These are phyloP conservation scores for Chalciporus pseudorubinellus DNA, from an alignment of 768 basidiomycete species.

Conservation along the genomic window DNA sequence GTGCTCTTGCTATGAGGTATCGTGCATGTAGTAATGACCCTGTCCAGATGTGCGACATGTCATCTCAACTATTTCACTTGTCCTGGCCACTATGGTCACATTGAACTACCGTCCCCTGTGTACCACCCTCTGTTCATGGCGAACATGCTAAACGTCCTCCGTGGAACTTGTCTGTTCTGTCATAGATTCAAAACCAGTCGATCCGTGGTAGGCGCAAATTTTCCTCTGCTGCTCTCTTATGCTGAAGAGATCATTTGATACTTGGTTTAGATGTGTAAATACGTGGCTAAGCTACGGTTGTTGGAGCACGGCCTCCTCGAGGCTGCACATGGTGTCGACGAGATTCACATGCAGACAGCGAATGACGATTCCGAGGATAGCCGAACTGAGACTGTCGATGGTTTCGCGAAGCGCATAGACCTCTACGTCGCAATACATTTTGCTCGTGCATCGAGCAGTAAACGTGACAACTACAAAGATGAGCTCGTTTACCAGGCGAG, in stretches of 20 bases:
- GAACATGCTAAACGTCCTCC: conserved; percentile 83
- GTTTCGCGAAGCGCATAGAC: conserved; percentile 62
- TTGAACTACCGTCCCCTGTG: conserved; percentile 91
- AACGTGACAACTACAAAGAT: conserved; percentile 87
- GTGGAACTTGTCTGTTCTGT: conserved; percentile 90
- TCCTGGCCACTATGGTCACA: conserved; percentile 98
- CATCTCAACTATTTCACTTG: conserved; percentile 90
- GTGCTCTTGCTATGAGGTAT: conserved; percentile 32
- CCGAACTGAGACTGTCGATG: conserved; percentile 55
- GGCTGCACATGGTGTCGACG: conserved; percentile 75
- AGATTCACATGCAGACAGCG: conserved; percentile 47
- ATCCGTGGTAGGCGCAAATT: conserved; percentile 52
- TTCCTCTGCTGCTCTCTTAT: conserved; percentile 10
- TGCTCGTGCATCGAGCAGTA: conserved; percentile 45
- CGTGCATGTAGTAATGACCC: conserved; percentile 2
- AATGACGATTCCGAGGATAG: conserved; percentile 38
- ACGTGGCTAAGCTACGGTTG: conserved; percentile 80
- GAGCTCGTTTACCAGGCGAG: conserved; percentile 82
- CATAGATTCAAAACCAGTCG: conserved; percentile 84
- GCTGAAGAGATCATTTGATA: conserved; percentile 9
- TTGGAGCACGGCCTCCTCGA: conserved; percentile 87
- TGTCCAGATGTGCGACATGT: conserved; percentile 85
- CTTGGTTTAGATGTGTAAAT: conserved; percentile 66
- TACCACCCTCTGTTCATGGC: conserved; percentile 96
- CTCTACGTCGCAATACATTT: conserved; percentile 60